Conservation (phyloP, 2,329 filamentous ascomycete genomes). For the Hortaea werneckii region DNA sequence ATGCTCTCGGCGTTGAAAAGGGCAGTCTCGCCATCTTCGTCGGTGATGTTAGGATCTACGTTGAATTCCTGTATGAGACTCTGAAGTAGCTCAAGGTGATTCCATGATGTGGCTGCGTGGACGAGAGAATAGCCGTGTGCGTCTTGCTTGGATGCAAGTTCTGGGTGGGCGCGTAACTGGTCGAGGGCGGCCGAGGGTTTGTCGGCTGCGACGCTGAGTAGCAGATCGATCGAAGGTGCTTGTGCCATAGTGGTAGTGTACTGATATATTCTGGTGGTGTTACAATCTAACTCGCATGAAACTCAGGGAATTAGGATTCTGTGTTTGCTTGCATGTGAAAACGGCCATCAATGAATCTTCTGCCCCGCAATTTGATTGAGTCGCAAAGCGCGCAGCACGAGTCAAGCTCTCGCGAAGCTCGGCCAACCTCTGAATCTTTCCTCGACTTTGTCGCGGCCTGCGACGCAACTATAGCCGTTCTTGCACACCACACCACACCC, state of each 20-base stretch:
- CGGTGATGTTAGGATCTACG: slow-evolving; percentile 69
- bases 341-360: not conserved
- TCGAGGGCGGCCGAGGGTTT: slow-evolving; percentile 63
- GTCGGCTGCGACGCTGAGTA: slow-evolving; percentile 60
- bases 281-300: not conserved
- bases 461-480: not conserved
- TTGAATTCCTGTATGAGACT: slow-evolving; percentile 64
- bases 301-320: too few species aligned
- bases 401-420: not conserved
- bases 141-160: slow-evolving; percentile 72
- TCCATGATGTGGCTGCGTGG: slow-evolving; percentile 89
- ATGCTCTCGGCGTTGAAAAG: slow-evolving; percentile 82
- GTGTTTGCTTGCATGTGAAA: not conserved
- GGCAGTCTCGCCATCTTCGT: slow-evolving; percentile 91
- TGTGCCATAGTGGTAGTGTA: slow-evolving; percentile 14
- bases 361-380: not conserved
- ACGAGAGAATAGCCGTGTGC: slow-evolving; percentile 88
- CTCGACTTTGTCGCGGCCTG: not conserved
- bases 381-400: not conserved
- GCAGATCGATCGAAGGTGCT: slow-evolving; percentile 32
- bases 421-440: not conserved
- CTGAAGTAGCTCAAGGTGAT: slow-evolving; percentile 70
- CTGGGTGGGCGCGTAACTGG: slow-evolving; percentile 62
- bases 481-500: not conserved
- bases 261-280: not conserved